phyloP scores from a whole-genome alignment of 805 yeast genomes.

The Lachancea kluyveri region DNA sequence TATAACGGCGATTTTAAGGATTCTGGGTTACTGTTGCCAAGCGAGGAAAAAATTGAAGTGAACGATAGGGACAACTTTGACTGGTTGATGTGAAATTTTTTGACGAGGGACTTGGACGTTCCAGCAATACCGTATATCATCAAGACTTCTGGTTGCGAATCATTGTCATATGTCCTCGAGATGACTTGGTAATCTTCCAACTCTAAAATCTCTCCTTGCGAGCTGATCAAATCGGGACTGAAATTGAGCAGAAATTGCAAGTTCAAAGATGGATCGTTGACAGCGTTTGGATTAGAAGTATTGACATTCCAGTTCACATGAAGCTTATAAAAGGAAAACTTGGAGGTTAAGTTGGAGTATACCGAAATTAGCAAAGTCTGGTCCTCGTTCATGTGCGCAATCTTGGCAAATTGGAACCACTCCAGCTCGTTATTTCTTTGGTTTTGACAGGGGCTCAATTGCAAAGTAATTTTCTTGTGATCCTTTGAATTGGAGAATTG shows the following conservation, averaged over 20 bases:
- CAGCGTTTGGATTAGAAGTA: conserved; percentile 17
- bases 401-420: conserved; percentile 28
- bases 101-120: conserved; percentile 19
- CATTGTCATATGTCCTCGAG: conserved; percentile 26
- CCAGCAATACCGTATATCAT: conserved; percentile 20
- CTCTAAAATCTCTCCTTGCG: conserved; percentile 19
- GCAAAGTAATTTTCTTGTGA: conserved; percentile 30
- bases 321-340: conserved; percentile 25
- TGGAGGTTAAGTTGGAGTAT: conserved; percentile 22
- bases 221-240: conserved; percentile 18
- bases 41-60: conserved; percentile 7
- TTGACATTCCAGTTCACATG: conserved; percentile 29
- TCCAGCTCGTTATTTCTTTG: conserved; percentile 24
- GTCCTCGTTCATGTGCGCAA: conserved; percentile 29
- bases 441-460: conserved; percentile 19
- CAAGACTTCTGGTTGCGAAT: conserved; percentile 24
- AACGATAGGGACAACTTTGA: conserved; percentile 19
- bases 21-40: conserved; percentile 13
- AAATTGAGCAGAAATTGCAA: conserved; percentile 22
- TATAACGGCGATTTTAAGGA: conserved; percentile 5
- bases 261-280: conserved; percentile 28
- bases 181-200: conserved; percentile 21
- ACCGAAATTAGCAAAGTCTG: conserved; percentile 27
- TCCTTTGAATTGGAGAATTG: conserved; percentile 34
- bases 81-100: conserved; percentile 20